Percentiles rank a stretch among this genome's conserved stretches.
These are phyloP conservation scores for Yarrowia sp. DNA, from an alignment of 805 yeast genomes.

Conservation along the genomic window DNA sequence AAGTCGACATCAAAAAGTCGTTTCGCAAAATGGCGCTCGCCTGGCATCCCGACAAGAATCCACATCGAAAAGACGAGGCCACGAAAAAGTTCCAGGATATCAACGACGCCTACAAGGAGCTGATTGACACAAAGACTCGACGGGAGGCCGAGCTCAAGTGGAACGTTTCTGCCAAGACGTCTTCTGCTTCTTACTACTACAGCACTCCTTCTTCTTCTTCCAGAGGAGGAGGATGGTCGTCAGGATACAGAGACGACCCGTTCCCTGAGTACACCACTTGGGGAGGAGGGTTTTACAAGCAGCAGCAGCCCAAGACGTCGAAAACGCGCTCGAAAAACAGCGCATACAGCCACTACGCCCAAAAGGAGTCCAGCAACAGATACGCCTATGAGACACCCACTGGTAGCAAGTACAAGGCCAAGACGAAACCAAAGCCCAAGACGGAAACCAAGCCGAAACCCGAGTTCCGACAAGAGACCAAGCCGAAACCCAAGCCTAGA, in stretches of 20 bases:
- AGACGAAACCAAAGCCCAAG: neutral
- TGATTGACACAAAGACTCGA: constrained; percentile 1
- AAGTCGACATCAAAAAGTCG: constrained; percentile 64
- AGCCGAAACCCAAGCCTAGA: neutral
- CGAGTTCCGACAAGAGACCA: neutral
- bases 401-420: neutral
- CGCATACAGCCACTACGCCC: constrained; percentile 4
- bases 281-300: neutral
- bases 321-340: neutral
- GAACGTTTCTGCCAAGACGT: neutral
- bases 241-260: neutral
- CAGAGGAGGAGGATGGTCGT: neutral
- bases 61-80: constrained; percentile 54
- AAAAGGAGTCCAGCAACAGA: neutral
- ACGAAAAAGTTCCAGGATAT: constrained; percentile 93
- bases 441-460: constrained; percentile 8
- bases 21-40: constrained; percentile 69
- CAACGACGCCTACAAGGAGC: constrained; percentile 60
- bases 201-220: neutral
- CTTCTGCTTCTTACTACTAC: neutral
- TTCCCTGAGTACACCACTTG: neutral
- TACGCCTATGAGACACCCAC: constrained; percentile 7
- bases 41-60: constrained; percentile 81
- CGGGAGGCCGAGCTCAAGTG: constrained; percentile 14
- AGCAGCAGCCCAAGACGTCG: neutral